Evolutionary conservation across 805 yeast species (phyloP).

Genomic region (Yarrowia sp.): DNA sequence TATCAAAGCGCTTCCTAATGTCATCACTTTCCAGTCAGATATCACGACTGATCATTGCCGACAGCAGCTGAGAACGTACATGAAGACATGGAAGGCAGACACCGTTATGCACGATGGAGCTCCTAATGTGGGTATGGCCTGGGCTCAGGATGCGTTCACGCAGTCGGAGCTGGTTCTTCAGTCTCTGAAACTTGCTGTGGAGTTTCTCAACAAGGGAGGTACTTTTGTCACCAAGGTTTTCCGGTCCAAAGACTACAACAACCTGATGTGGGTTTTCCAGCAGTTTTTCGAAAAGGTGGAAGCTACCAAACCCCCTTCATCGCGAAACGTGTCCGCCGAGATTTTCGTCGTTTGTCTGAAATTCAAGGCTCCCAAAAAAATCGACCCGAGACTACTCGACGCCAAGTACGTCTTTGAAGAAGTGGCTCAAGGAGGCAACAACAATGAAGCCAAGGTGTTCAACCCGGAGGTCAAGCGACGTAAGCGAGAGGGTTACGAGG

Average conservation of each 20-base stretch:
- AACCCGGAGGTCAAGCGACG: conserved; percentile 91
- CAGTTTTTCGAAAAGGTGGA: conserved; percentile 95
- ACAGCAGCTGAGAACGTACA: conserved; percentile 87
- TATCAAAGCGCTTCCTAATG: conserved; percentile 92
- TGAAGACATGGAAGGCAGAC: conserved; percentile 99
- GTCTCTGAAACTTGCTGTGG: conserved; percentile 91
- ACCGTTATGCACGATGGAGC: conserved; percentile 99
- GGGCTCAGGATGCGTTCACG: conserved; percentile 99
- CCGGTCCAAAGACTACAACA: conserved; percentile 98
- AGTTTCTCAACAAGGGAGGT: conserved; percentile 87
- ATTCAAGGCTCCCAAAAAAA: conserved; percentile 91
- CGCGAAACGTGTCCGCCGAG: conserved; percentile 98
- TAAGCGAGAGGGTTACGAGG: conserved; percentile 95
- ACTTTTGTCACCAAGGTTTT: conserved; percentile 94
- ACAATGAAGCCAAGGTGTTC: conserved; percentile 87
- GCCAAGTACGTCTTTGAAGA: conserved; percentile 95
- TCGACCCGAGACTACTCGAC: conserved; percentile 90
- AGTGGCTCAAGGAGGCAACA: conserved; percentile 52
- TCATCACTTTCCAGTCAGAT: conserved; percentile 92
- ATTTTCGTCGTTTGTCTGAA: conserved; percentile 96
- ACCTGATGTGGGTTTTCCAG: conserved; percentile 94
- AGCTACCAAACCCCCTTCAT: conserved; percentile 98
- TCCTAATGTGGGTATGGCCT: conserved; percentile 98
- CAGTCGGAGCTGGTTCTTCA: conserved; percentile 94
- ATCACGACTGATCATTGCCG: conserved; percentile 98